phyloP scores from a whole-genome alignment of 2,329 filamentous ascomycete genomes.

The Periconia digitata region DNA sequence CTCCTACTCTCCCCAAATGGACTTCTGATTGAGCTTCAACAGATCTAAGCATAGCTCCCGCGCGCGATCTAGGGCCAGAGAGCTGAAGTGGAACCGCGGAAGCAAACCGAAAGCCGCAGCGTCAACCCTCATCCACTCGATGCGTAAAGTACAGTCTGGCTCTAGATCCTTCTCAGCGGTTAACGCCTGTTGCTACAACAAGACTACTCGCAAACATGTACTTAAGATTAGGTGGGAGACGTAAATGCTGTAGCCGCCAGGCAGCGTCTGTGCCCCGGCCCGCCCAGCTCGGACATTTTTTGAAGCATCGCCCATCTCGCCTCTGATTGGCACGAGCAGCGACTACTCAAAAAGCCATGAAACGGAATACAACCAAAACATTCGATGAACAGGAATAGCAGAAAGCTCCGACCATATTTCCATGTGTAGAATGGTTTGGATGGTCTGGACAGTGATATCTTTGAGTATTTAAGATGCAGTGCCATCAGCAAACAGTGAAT shows the following conservation, averaged over 20 bases:
- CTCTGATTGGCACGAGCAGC: slow-evolving; percentile 39
- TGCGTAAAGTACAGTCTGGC: slow-evolving; percentile 21
- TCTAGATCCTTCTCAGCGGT: slow-evolving; percentile 23
- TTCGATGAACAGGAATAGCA: slow-evolving; percentile 39
- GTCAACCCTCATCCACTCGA: slow-evolving; percentile 31
- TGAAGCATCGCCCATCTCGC: slow-evolving; percentile 25
- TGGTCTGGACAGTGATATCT: slow-evolving; percentile 2
- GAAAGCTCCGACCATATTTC: slow-evolving; percentile 21
- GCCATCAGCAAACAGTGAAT: slow-evolving; percentile 13
- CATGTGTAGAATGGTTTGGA: slow-evolving; percentile 9
- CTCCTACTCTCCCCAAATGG: slow-evolving; percentile 4
- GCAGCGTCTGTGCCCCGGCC: slow-evolving; percentile 34
- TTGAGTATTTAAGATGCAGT: slow-evolving; percentile 32
- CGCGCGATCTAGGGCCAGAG: slow-evolving; percentile 39
- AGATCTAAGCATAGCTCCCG: slow-evolving; percentile 41
- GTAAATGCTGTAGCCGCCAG: slow-evolving; percentile 39
- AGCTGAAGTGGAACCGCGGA: slow-evolving; percentile 36
- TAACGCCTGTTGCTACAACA: slow-evolving; percentile 20
- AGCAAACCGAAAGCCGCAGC: slow-evolving; percentile 30
- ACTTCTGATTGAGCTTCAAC: slow-evolving; percentile 41
- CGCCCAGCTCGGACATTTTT: slow-evolving; percentile 36
- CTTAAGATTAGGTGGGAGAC: slow-evolving; percentile 20
- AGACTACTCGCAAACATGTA: slow-evolving; percentile 29
- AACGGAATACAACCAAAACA: slow-evolving; percentile 34
- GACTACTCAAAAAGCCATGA: slow-evolving; percentile 43